Conservation (phyloP, 2,329 filamentous ascomycete genomes). For the Cytospora chrysosperma region DNA sequence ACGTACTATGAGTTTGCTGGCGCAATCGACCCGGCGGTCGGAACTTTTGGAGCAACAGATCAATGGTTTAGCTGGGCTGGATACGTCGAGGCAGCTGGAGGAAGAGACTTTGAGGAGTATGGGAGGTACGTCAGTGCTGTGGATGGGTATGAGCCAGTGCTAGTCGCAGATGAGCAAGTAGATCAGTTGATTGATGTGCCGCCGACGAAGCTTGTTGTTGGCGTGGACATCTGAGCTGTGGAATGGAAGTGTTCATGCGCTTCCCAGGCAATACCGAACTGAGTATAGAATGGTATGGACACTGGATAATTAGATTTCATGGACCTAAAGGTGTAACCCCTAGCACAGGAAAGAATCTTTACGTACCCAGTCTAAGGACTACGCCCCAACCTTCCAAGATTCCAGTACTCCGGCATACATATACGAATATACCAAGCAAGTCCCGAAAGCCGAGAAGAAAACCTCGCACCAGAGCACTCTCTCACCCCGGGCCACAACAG, state of each 20-base stretch:
- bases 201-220: neutral
- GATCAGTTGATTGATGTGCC: constrained; percentile 2
- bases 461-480: too few species aligned
- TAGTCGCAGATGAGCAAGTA: neutral
- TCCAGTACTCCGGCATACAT: too few species aligned
- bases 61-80: constrained; percentile 4
- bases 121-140: constrained; percentile 5
- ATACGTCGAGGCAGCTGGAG: neutral
- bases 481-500: too few species aligned
- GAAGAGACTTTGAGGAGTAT: neutral
- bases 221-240: neutral
- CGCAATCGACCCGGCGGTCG: constrained; percentile 1
- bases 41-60: neutral
- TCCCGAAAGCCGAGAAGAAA: too few species aligned
- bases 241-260: neutral
- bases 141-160: constrained; percentile 1
- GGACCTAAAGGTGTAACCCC: too few species aligned
- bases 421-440: too few species aligned
- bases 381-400: too few species aligned
- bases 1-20: constrained; percentile 8
- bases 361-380: too few species aligned
- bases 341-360: too few species aligned
- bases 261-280: too few species aligned
- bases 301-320: too few species aligned
- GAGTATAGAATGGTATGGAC: too few species aligned